Percentiles rank a stretch among this genome's conserved stretches.
phyloP scores from a whole-genome alignment of 257 asterid genomes.

The Ligustrum vulgare region DNA sequence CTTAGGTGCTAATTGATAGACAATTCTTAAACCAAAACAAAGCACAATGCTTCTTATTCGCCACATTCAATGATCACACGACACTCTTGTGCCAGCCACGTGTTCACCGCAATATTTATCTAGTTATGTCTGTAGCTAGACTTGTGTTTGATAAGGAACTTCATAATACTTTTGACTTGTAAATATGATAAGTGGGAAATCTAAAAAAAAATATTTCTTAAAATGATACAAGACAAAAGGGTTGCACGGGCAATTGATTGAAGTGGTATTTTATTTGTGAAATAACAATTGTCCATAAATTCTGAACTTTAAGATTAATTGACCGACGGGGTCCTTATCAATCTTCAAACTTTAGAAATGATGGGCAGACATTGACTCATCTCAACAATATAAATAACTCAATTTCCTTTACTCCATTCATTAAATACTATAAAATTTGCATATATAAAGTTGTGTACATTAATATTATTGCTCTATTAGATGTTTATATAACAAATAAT shows the following conservation, averaged over 20 bases:
- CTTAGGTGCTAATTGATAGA: no score
- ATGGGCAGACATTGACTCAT: background rate
- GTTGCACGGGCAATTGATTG: background rate
- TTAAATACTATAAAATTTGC: background rate
- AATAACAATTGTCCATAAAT: background rate
- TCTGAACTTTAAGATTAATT: background rate
- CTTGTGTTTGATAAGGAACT: background rate
- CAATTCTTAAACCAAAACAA: no score
- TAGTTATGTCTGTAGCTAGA: no score
- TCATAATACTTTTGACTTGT: no score
- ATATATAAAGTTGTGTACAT: background rate
- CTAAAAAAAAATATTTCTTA: no score
- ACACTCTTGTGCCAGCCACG: no score
- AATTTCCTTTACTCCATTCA: background rate
- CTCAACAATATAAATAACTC: background rate
- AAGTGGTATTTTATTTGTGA: background rate
- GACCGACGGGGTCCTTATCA: no score
- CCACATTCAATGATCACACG: no score
- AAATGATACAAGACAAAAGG: background rate
- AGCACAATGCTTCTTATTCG: no score
- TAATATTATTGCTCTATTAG: background rate
- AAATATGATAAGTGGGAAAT: no score
- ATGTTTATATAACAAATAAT: no score
- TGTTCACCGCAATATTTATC: background rate
- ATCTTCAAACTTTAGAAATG: background rate